Conservation (phyloP, 2,329 filamentous ascomycete genomes). For the Sordariomycetes sp. region DNA sequence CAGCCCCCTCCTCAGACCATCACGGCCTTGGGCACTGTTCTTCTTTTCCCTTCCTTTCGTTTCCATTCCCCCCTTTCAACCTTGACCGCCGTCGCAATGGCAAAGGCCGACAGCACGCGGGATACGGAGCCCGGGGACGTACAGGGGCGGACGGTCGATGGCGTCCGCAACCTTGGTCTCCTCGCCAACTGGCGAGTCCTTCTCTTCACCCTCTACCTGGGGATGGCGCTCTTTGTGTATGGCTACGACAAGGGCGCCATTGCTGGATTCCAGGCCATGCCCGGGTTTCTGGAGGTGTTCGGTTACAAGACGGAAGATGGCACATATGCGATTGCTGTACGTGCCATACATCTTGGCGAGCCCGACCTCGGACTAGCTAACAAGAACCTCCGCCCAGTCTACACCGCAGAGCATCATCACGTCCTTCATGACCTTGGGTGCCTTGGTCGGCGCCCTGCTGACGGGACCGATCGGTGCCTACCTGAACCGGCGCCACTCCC, state of each 20-base stretch:
- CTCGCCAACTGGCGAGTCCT: constrained; percentile 1
- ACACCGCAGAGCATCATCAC: not conserved
- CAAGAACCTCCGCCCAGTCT: not conserved
- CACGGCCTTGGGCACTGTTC: too few relatives aligned
- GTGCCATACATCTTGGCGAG: too few relatives aligned
- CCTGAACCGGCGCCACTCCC: constrained; percentile 1
- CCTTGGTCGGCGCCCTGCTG: not conserved
- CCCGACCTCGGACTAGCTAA: not conserved
- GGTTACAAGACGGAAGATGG: constrained; percentile 1
- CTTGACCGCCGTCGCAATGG: too few relatives aligned
- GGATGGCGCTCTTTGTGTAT: constrained; percentile 2
- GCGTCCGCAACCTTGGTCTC: not conserved
- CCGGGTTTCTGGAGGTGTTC: not conserved
- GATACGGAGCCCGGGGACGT: not conserved
- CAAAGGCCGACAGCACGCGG: not conserved
- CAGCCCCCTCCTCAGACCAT: too few relatives aligned
- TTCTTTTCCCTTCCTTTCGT: not conserved
- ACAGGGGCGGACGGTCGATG: not conserved
- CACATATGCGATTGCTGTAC: not conserved
- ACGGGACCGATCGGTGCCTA: not conserved
- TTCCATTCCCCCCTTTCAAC: not conserved
- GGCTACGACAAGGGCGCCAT: constrained; percentile 4
- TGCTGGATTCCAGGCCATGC: constrained; percentile 3
- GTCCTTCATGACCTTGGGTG: constrained; percentile 1
- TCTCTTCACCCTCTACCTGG: not conserved